phyloP scores from a whole-genome alignment of 2,329 filamentous ascomycete species.

The Periconia sp. region DNA sequence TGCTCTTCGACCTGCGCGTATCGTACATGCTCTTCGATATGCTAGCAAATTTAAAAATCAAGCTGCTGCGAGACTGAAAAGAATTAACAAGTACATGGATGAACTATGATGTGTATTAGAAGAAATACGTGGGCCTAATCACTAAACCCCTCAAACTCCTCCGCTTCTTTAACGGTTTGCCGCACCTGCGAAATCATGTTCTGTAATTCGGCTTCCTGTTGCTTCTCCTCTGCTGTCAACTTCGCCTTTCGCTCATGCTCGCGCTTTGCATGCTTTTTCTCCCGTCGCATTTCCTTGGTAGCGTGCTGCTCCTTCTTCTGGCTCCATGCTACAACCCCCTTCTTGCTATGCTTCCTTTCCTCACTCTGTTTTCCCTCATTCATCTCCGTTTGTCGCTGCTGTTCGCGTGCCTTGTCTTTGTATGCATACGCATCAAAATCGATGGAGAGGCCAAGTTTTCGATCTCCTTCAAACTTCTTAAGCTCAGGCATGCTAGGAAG shows the following conservation, averaged over 20 bases:
- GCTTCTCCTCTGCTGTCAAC: constrained; percentile 35
- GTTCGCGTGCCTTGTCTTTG: constrained; percentile 53
- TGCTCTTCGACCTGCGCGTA: too few species aligned
- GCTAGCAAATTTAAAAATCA: too few species aligned
- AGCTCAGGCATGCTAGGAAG: constrained; percentile 93
- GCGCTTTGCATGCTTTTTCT: constrained; percentile 40
- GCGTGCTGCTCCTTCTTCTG: constrained; percentile 44
- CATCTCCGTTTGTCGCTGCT: constrained; percentile 47
- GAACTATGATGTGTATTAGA: too few species aligned
- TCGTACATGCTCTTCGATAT: too few species aligned
- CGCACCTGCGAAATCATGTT: constrained; percentile 32
- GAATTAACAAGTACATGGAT: too few species aligned
- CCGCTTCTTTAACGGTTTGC: constrained; percentile 30
- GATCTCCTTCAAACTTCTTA: constrained; percentile 54
- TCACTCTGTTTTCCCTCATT: constrained; percentile 30
- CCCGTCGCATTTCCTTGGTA: constrained; percentile 36
- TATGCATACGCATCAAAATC: constrained; percentile 51
- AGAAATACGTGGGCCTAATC: too few species aligned
- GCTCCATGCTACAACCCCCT: constrained; percentile 41
- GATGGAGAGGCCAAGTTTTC: constrained; percentile 47
- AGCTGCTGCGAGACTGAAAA: too few species aligned
- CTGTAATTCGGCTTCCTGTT: constrained; percentile 29
- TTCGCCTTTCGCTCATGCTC: constrained; percentile 26
- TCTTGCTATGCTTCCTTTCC: constrained; percentile 29
- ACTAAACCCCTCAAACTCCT: constrained; percentile 44